phyloP scores from a whole-genome alignment of 345 rosid species.

The Ceriops decandra region DNA sequence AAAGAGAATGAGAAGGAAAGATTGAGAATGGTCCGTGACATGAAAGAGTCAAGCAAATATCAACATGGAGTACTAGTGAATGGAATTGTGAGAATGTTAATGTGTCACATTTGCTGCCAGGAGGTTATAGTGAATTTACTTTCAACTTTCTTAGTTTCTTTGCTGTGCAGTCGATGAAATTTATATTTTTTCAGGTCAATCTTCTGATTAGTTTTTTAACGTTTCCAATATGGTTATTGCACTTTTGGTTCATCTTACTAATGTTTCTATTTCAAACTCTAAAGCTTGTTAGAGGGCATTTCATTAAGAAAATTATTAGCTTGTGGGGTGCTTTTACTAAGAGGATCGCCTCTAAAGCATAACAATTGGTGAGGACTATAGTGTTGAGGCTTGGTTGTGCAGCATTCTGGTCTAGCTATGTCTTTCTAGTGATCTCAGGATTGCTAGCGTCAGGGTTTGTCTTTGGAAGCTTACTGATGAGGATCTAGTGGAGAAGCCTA shows the following conservation, averaged over 20 bases:
- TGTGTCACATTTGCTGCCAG: constrained; percentile 2
- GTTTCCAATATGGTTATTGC: constrained; percentile 28
- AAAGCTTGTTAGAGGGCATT: constrained; percentile 11
- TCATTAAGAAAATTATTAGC: constrained; percentile 11
- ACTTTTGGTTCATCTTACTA: constrained; percentile 13
- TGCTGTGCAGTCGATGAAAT: constrained; percentile 13
- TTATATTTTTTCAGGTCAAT: constrained; percentile 25
- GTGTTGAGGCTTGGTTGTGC: constrained; percentile 21
- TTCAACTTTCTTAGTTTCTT: constrained; percentile 12
- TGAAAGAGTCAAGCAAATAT: neutral
- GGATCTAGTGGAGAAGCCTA: constrained; percentile 25
- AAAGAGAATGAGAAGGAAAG: neutral
- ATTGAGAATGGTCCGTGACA: neutral
- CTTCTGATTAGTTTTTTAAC: constrained; percentile 22
- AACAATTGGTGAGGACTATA: neutral
- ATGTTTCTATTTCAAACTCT: constrained; percentile 23
- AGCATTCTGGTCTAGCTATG: constrained; percentile 28
- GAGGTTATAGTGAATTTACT: constrained; percentile 6
- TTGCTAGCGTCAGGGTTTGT: constrained; percentile 26
- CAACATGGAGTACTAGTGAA: neutral
- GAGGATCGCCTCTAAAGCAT: constrained; percentile 11
- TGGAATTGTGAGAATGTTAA: constrained; percentile 1
- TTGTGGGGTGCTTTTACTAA: constrained; percentile 10
- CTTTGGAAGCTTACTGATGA: constrained; percentile 20
- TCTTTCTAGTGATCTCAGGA: constrained; percentile 21